Percentiles rank a stretch among this genome's conserved stretches.
Evolutionary conservation across 2,329 filamentous ascomycete genomes (phyloP).

Genomic region (Pseudogymnoascus pannorum): DNA sequence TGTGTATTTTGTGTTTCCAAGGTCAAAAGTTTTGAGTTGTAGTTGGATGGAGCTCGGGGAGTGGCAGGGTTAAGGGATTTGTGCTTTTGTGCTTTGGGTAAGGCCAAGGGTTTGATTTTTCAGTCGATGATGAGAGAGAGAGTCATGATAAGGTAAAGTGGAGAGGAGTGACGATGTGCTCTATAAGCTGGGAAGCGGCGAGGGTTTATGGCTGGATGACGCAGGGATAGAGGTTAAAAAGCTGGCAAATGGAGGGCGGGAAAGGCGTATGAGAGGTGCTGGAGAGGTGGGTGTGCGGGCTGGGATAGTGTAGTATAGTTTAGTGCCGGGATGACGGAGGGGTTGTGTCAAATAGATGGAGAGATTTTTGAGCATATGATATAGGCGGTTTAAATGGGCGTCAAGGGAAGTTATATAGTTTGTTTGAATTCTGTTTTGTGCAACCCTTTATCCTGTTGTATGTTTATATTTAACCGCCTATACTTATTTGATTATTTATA

Average conservation of each 20-base stretch:
- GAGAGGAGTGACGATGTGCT: not conserved
- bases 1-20: not conserved
- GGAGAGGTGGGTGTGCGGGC: not conserved
- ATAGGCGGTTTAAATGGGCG: not conserved
- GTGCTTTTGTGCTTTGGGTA: constrained; percentile 7
- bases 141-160: constrained; percentile 7
- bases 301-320: not conserved
- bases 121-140: constrained; percentile 4
- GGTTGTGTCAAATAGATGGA: constrained; percentile 7
- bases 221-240: not conserved
- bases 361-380: not conserved
- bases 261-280: constrained; percentile 2
- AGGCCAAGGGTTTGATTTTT: not conserved
- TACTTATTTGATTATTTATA: not conserved
- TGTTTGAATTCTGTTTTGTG: not conserved
- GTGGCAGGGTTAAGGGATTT: constrained; percentile 1
- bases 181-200: constrained; percentile 2
- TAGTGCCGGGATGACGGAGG: not conserved
- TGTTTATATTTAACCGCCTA: not conserved
- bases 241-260: not conserved
- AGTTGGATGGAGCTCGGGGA: not conserved
- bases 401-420: not conserved
- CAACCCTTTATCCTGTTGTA: not conserved
- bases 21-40: not conserved
- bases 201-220: constrained; percentile 3